Evolutionary conservation across 2,329 filamentous ascomycete species (phyloP).

Genomic region (Botryotinia narcissicola): DNA sequence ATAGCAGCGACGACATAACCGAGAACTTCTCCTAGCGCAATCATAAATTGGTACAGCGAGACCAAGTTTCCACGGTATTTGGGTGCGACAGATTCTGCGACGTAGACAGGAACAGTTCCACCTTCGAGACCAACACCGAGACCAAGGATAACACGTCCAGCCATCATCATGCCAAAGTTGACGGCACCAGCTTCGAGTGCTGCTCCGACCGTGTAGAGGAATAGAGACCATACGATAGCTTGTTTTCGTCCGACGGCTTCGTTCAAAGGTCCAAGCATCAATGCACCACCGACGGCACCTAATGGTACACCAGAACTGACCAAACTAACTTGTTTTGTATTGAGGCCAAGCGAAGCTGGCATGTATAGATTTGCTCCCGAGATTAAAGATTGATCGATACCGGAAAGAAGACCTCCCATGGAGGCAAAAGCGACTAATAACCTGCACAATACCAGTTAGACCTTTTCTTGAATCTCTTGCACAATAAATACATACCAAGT

Average conservation of each 20-base stretch:
- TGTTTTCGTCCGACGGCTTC: slow-evolving; percentile 65
- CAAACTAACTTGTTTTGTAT: slow-evolving; percentile 57
- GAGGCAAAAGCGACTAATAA: slow-evolving; percentile 57
- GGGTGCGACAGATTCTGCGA: slow-evolving; percentile 68
- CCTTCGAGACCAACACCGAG: slow-evolving; percentile 70
- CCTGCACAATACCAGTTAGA: slow-evolving; percentile 14
- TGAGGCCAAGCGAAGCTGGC: slow-evolving; percentile 52
- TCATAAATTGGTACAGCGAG: slow-evolving; percentile 73
- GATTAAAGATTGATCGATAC: slow-evolving; percentile 71
- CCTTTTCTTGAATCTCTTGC: not conserved
- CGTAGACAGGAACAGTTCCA: slow-evolving; percentile 72
- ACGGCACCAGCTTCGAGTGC: slow-evolving; percentile 66
- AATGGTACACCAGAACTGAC: slow-evolving; percentile 71
- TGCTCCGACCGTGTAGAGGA: slow-evolving; percentile 69
- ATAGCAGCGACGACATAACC: slow-evolving; percentile 72
- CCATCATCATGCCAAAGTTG: slow-evolving; percentile 69
- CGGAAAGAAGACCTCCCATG: slow-evolving; percentile 70
- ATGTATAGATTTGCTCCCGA: slow-evolving; percentile 68
- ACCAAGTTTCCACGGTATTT: slow-evolving; percentile 69
- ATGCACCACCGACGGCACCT: slow-evolving; percentile 67
- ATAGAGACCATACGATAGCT: slow-evolving; percentile 66
- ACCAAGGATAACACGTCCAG: slow-evolving; percentile 66
- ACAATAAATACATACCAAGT: slow-evolving; percentile 42
- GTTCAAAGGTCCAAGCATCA: slow-evolving; percentile 65
- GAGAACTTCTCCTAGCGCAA: slow-evolving; percentile 70